These are phyloP conservation scores for Didymella lethalis DNA, from an alignment of 2,329 filamentous ascomycete genomes.

Conservation along the genomic window DNA sequence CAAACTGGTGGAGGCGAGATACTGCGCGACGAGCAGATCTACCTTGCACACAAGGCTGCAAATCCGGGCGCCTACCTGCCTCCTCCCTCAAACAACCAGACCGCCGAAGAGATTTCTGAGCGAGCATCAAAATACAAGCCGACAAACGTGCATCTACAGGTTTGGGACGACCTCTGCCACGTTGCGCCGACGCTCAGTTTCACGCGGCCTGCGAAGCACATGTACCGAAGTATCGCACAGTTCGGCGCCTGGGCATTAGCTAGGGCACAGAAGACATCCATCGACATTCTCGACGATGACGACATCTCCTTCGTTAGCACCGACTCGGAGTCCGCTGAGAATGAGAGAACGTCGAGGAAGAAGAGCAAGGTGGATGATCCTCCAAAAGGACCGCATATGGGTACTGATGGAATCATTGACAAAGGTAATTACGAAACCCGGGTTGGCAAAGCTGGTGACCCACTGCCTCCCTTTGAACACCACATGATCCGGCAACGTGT, in stretches of 20 bases:
- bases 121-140: constrained; percentile 76
- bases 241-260: constrained; percentile 93
- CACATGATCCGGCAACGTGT: constrained; percentile 95
- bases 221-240: constrained; percentile 91
- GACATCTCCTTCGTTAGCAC: constrained; percentile 75
- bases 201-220: constrained; percentile 92
- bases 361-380: constrained; percentile 35
- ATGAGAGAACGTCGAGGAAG: constrained; percentile 33
- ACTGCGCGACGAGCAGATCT: constrained; percentile 92
- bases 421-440: constrained; percentile 24
- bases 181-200: constrained; percentile 93
- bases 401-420: constrained; percentile 28
- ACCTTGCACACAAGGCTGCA: constrained; percentile 92
- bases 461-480: constrained; percentile 77
- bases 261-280: constrained; percentile 77
- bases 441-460: constrained; percentile 88
- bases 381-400: constrained; percentile 29
- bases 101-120: constrained; percentile 66
- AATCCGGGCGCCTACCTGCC: constrained; percentile 81
- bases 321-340: constrained; percentile 51
- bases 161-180: constrained; percentile 96
- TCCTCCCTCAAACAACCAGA: constrained; percentile 47
- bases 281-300: constrained; percentile 84
- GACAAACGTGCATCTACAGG: constrained; percentile 91
- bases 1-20: constrained; percentile 89